phyloP scores from a whole-genome alignment of 2,329 filamentous ascomycete species.

The Diplodia intermedia region DNA sequence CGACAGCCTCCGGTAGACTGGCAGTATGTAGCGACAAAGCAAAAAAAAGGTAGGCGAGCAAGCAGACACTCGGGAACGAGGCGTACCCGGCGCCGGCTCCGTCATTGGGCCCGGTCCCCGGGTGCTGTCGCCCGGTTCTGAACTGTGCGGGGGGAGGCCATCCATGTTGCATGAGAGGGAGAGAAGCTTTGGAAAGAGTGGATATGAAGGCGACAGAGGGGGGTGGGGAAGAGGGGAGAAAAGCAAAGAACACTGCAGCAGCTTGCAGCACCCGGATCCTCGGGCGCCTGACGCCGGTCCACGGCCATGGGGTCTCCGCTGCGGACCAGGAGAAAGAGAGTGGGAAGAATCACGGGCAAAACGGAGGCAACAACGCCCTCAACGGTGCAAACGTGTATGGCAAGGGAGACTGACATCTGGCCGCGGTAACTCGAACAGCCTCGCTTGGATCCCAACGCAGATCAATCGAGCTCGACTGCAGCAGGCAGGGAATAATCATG shows the following conservation, averaged over 20 bases:
- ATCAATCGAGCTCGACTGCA: not conserved
- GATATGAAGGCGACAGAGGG: not conserved
- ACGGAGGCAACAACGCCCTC: not conserved
- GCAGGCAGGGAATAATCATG: slow-evolving; percentile 11
- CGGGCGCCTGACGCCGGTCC: not conserved
- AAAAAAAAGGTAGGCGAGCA: too few species aligned
- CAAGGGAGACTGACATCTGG: not conserved
- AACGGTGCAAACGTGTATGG: not conserved
- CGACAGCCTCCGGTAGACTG: slow-evolving; percentile 1
- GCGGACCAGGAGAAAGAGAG: not conserved
- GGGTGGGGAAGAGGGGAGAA: not conserved
- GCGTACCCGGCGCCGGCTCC: not conserved
- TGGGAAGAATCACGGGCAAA: not conserved
- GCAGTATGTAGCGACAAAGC: not conserved
- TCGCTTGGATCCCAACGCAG: not conserved
- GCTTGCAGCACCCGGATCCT: not conserved
- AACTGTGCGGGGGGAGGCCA: not conserved
- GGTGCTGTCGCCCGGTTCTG: not conserved
- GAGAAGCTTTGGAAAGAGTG: slow-evolving; percentile 1
- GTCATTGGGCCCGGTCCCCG: not conserved
- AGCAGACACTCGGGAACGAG: not conserved
- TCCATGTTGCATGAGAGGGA: not conserved
- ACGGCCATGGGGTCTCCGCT: too few species aligned
- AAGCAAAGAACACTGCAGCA: not conserved
- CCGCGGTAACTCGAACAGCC: not conserved